These are phyloP conservation scores for Nicotiana rustica DNA, from an alignment of 305 asterid species.

Conservation along the genomic window DNA sequence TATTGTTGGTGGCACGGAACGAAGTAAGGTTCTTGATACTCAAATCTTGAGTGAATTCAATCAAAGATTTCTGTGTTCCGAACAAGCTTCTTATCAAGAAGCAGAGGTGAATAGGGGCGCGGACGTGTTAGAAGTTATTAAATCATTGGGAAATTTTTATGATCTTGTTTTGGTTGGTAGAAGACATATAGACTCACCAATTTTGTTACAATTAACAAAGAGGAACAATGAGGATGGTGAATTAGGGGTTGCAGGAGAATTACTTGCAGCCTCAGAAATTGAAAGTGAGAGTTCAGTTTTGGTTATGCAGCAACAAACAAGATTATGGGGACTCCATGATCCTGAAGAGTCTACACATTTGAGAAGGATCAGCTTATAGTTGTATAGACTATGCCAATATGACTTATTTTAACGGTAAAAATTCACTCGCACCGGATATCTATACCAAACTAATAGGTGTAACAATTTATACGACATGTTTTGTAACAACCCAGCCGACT, in stretches of 20 bases:
- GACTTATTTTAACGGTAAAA: not conserved
- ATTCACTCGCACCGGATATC: no score
- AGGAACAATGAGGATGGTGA: slow-evolving; percentile 57
- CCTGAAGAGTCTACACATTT: slow-evolving; percentile 78
- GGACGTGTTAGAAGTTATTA: slow-evolving; percentile 54
- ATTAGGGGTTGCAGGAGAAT: slow-evolving; percentile 61
- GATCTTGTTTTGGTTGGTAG: slow-evolving; percentile 68
- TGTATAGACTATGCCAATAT: not conserved
- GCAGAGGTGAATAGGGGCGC: slow-evolving; percentile 51
- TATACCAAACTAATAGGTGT: no score
- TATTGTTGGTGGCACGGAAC: slow-evolving; percentile 61
- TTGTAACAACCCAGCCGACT: no score
- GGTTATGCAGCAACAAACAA: slow-evolving; percentile 78
- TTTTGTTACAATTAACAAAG: slow-evolving; percentile 51
- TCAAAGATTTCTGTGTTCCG: slow-evolving; percentile 40
- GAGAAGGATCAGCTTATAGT: slow-evolving; percentile 55
- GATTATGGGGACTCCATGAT: slow-evolving; percentile 69
- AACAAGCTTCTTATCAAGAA: slow-evolving; percentile 47
- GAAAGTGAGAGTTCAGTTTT: slow-evolving; percentile 55
- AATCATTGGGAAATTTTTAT: slow-evolving; percentile 47
- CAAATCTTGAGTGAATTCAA: slow-evolving; percentile 52
- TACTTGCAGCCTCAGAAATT: slow-evolving; percentile 55
- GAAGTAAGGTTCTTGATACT: slow-evolving; percentile 63
- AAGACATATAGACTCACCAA: slow-evolving; percentile 55
- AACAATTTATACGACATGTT: not conserved